These are phyloP conservation scores for Candida khao-thaluensis DNA, from an alignment of 805 yeast species.

Conservation along the genomic window DNA sequence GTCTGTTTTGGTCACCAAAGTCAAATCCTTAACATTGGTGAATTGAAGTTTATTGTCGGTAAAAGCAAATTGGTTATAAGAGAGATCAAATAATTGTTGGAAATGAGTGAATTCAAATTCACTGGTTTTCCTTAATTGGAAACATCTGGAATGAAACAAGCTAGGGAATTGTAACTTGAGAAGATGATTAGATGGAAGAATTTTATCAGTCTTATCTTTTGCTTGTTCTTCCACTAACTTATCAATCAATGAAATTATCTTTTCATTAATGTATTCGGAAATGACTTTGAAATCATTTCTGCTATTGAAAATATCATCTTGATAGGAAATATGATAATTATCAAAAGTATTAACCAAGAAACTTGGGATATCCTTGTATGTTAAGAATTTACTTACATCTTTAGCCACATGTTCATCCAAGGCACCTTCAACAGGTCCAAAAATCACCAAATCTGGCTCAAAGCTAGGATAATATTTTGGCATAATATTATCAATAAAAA, in stretches of 20 bases:
- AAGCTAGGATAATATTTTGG: constrained; percentile 26
- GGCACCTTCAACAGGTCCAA: constrained; percentile 36
- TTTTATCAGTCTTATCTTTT: background rate
- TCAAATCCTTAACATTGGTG: background rate
- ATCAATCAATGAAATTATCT: constrained; percentile 21
- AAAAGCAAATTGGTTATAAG: constrained; percentile 8
- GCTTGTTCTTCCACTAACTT: constrained; percentile 14
- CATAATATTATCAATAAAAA: constrained; percentile 27
- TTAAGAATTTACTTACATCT: constrained; percentile 9
- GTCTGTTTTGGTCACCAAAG: background rate
- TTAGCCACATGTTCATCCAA: constrained; percentile 1
- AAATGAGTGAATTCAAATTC: constrained; percentile 4
- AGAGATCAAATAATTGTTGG: constrained; percentile 7
- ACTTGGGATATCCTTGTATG: constrained; percentile 17
- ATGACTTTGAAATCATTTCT: constrained; percentile 25
- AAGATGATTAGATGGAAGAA: constrained; percentile 13
- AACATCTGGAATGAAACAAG: constrained; percentile 12
- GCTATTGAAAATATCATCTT: constrained; percentile 25
- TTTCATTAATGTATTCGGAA: constrained; percentile 24
- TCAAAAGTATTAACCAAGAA: constrained; percentile 28
- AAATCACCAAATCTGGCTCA: constrained; percentile 30
- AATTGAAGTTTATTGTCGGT: constrained; percentile 3
- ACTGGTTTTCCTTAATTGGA: background rate
- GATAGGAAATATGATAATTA: constrained; percentile 29
- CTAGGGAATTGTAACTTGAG: constrained; percentile 13